A percentile compares a stretch with the other conserved stretches of the same genome.
These are phyloP conservation scores for Mangifera indica DNA, from an alignment of 345 rosid species.

Conservation along the genomic window DNA sequence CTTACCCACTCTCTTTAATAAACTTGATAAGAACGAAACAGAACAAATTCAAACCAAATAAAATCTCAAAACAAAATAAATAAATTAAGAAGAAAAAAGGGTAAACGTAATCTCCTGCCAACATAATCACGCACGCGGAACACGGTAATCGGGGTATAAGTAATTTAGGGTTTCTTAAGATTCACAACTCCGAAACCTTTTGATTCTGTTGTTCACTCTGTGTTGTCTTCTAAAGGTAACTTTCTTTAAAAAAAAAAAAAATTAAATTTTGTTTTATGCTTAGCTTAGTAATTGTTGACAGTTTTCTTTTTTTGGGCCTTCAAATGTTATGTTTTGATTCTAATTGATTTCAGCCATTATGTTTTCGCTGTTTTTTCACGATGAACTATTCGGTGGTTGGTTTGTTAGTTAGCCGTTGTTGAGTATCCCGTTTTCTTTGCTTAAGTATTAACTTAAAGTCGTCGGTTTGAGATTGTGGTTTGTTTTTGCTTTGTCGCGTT, in stretches of 20 bases:
- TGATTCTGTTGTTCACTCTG: not conserved
- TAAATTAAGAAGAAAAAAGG: not conserved
- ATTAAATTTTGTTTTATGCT: not conserved
- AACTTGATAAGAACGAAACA: not conserved
- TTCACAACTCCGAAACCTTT: not conserved
- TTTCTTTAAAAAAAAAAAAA: too few relatives aligned
- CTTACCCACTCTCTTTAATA: not conserved
- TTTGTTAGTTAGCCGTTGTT: not conserved
- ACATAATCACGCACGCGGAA: not conserved
- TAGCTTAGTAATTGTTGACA: not conserved
- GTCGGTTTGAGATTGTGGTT: not conserved
- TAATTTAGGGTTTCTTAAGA: slow-evolving; percentile 15
- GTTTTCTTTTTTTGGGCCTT: not conserved
- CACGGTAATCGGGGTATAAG: slow-evolving; percentile 6
- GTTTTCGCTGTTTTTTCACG: not conserved
- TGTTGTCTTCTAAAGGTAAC: not conserved
- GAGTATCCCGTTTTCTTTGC: not conserved
- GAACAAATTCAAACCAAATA: too few relatives aligned
- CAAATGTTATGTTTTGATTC: not conserved
- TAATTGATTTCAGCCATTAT: not conserved
- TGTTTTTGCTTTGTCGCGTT: not conserved
- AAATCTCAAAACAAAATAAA: not conserved
- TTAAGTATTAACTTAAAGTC: not conserved
- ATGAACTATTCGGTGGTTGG: not conserved
- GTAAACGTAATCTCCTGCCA: not conserved